Evolutionary conservation across 1,284 basidiomycete species (phyloP), one percentile per base, ranked within the genome.

Genomic region (Cryptococcus hybrid): DNA sequence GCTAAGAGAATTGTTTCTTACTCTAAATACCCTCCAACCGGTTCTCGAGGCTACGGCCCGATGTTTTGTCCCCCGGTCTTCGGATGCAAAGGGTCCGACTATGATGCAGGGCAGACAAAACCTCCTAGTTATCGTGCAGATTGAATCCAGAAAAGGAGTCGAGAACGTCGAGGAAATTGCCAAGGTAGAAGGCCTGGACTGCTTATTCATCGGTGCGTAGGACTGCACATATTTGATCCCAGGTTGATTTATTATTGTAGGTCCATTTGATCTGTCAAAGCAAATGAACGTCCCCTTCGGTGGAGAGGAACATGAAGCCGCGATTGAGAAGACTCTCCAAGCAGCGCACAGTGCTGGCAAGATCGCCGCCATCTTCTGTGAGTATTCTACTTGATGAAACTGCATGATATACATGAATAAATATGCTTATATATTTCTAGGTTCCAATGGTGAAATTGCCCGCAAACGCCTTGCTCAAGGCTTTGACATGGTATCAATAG

Each of bases 91-190:
- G 67, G 63, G 18, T 61, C 73, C 2, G 82, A 86, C 47, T 88
- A 88, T 64, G 72, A 86, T 45, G 66, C 73, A 1, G 72, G 7
- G 86, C 86, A 2, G 87, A 88, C 65, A 80, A 84, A 77, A 80
- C 42, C 73, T 86, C n/a, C 63, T 85, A 12, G 80, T 88, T 15
- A 83, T 87, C 74, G 82, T 85, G 3, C 86, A 88, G 70, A 86
- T 88, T 57, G 86, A 88, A 73, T 87, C 82, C 5, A 78, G 70
- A 51, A 84, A 86, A 52, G 86, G 80, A 0, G 81, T 87, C 9
- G 65, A 82, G 52, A 89, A 88, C 60, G 75, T 86, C 11, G 79
- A 84, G 38, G 81, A 82, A 47, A 88, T 88, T 54, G 84, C 86
- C 6, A 69, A 77, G 2, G 85, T 87, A 2, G 82, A 84, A 35